Base-by-base conservation (phyloP, 2,329 filamentous ascomycete genomes). In the Aspergillus persii region DNA sequence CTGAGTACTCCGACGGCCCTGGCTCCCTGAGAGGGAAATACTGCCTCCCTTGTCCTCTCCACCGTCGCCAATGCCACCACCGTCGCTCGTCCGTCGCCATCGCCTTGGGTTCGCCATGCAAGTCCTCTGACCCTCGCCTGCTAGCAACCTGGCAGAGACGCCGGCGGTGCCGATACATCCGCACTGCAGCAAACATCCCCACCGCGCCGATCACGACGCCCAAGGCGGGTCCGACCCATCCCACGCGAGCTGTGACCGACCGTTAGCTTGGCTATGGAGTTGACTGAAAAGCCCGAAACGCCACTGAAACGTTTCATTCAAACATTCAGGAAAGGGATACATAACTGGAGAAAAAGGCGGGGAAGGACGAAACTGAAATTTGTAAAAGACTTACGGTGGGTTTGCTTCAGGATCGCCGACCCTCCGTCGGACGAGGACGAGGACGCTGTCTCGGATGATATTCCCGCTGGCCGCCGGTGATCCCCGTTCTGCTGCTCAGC, bases 21-120 rank as follows among this genome's bases (percentile, higher is more conserved):
- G 61, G 64, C 59, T 73, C 70, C 11, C 61, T 48, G 54, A 74
- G 64, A 8, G 71, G 67, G 51, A 69, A 66, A 50, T 74, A 72
- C 12, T 62, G 62, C 31, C 61, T 29, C 23, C 67, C 64, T 29
- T 57, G 44, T 12, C 54, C 51, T 5, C 49, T 62, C 71, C 70
- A 74, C 58, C 69, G 64, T 12, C 63, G 67, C 69, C 65, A 72
- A 57, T 70, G 63, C 73, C 72, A 75, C 72, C 72, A 74, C 18
- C 66, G 61, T 15, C 64, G 54, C 15, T 61, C 54, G 12, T 33
- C 53, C 31, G 54, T 44, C 8, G 26, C 44, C 5, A 39, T 2
- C 5, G 18, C 18, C 18, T 23, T 23, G 18, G 18, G 18, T 23
- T 23, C 18, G 18, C 52, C 65, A 36, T 66, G 58, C 33, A 69